A percentile compares a stretch with the other conserved stretches of the same genome.
Conservation (phyloP, 2,329 filamentous ascomycete genomes). For the Colletotrichum ledebouriae region DNA sequence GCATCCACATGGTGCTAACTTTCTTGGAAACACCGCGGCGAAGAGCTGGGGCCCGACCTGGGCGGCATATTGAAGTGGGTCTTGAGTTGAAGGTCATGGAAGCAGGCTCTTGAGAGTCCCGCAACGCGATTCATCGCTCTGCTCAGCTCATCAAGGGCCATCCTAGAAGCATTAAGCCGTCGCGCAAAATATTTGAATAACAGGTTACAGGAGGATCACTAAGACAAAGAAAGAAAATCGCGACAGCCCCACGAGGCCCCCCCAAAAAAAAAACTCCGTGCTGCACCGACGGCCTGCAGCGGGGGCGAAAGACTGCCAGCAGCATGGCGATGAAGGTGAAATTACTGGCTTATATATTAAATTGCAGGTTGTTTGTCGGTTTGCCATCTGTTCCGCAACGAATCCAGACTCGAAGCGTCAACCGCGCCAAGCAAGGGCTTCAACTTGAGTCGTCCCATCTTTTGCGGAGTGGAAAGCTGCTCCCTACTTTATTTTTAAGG, state of each 20-base stretch:
- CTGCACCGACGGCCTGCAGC: neutral
- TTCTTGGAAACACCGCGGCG: neutral
- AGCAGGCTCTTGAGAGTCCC: too few relatives aligned
- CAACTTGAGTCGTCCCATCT: conserved; percentile 15
- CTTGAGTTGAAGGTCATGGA: too few relatives aligned
- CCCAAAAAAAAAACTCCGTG: neutral
- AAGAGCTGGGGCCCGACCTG: neutral
- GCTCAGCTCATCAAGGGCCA: conserved; percentile 4
- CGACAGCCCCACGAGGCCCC: neutral
- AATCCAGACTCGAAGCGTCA: conserved; percentile 13
- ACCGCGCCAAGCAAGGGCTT: conserved; percentile 3
- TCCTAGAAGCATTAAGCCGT: neutral
- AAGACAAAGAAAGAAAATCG: neutral
- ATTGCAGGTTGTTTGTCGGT: neutral
- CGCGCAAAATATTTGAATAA: neutral
- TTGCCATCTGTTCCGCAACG: neutral
- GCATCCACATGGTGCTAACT: neutral
- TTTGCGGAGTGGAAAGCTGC: conserved; percentile 7
- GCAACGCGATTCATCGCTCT: neutral
- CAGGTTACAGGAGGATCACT: neutral
- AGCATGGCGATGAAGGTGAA: neutral
- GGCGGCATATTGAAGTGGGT: neutral
- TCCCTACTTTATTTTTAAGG: conserved; percentile 23
- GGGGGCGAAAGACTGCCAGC: neutral
- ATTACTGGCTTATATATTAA: neutral